These are phyloP conservation scores for Boletus austroedulis DNA, from an alignment of 1,284 basidiomycete genomes.

Conservation along the genomic window DNA sequence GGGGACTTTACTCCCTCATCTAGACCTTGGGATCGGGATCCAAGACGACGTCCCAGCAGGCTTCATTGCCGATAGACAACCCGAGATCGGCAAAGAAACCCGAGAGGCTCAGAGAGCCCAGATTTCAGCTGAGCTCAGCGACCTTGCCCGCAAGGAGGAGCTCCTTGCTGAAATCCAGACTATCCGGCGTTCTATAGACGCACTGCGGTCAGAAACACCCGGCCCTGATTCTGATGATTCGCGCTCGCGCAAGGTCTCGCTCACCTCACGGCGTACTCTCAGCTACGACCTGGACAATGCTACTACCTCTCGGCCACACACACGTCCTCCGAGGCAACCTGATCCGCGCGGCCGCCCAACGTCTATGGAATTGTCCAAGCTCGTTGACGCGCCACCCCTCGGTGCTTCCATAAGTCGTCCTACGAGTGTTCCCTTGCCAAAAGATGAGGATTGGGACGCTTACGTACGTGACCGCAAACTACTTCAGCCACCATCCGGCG, in stretches of 20 bases:
- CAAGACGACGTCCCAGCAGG: slow-evolving; percentile 67
- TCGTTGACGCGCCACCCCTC: slow-evolving; percentile 43
- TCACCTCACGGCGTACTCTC: slow-evolving; percentile 62
- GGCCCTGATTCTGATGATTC: slow-evolving; percentile 50
- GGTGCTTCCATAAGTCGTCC: slow-evolving; percentile 62
- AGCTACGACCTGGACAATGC: slow-evolving; percentile 60
- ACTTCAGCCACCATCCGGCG: slow-evolving; percentile 75
- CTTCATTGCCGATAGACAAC: slow-evolving; percentile 49
- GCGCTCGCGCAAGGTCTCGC: slow-evolving; percentile 63
- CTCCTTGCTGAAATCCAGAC: slow-evolving; percentile 73
- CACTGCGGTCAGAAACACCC: slow-evolving; percentile 65
- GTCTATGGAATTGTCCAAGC: slow-evolving; percentile 62
- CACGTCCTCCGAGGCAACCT: slow-evolving; percentile 60
- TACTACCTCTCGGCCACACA: slow-evolving; percentile 49
- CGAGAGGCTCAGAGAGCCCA: slow-evolving; percentile 40
- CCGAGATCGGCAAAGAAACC: slow-evolving; percentile 33
- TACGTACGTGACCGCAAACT: slow-evolving; percentile 79
- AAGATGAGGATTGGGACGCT: slow-evolving; percentile 70
- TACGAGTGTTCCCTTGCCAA: slow-evolving; percentile 60
- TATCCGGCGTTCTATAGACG: slow-evolving; percentile 73
- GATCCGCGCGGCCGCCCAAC: slow-evolving; percentile 65
- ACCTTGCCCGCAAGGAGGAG: slow-evolving; percentile 63
- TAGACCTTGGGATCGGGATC: slow-evolving; percentile 72
- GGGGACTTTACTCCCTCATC: slow-evolving; percentile 57
- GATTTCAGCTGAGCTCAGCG: slow-evolving; percentile 49